Conservation (phyloP, 164 flowering plant species). For the Saururus chinensis region DNA sequence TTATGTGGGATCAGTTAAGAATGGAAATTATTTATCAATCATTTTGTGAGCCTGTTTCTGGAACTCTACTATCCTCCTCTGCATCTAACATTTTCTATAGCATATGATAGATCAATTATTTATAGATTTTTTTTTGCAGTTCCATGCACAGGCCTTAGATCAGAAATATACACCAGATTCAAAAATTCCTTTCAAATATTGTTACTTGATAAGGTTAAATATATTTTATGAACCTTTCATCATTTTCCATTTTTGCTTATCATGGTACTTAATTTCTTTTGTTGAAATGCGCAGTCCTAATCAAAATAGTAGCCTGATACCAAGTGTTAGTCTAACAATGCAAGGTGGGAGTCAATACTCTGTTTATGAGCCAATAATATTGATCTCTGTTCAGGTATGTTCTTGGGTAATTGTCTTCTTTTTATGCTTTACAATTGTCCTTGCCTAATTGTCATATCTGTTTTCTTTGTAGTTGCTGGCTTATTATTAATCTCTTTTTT, state of each 20-base stretch:
- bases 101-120: no score
- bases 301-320: constrained; percentile 5
- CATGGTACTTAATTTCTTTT: not conserved
- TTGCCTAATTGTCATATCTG: not conserved
- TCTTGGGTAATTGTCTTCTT: not conserved
- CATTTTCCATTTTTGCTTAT: not conserved
- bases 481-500: constrained; percentile 1
- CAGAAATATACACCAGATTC: constrained; percentile 19
- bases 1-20: no score
- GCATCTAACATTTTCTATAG: no score
- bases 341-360: constrained; percentile 21
- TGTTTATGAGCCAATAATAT: constrained; percentile 16
- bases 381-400: constrained; percentile 25
- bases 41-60: no score
- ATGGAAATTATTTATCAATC: no score
- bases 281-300: constrained; percentile 31
- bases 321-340: constrained; percentile 22
- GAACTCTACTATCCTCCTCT: no score
- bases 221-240: not conserved
- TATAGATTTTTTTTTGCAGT: constrained; percentile 37
- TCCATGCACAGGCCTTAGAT: constrained; percentile 33
- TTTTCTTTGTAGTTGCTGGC: not conserved
- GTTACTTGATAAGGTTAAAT: constrained; percentile 52
- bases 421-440: no score
- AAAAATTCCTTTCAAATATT: constrained; percentile 55